These are phyloP conservation scores for Cryptosporidium muris DNA, from an alignment of 169 alveolate genomes.

Conservation along the genomic window DNA sequence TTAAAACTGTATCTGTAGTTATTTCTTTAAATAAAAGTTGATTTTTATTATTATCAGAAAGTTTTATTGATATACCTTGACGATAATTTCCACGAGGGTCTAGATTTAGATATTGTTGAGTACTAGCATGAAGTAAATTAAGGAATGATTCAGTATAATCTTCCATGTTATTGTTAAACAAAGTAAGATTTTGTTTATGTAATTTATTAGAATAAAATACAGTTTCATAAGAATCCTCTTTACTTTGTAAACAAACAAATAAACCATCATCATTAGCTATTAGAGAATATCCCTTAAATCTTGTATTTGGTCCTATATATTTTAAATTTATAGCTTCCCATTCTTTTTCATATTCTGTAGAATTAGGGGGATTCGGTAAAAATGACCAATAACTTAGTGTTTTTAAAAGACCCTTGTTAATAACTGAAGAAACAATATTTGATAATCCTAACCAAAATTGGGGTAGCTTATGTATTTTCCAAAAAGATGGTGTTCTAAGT, in stretches of 20 bases:
- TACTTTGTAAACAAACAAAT: slow-evolving; percentile 54
- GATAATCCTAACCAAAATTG: slow-evolving; percentile 68
- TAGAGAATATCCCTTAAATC: slow-evolving; percentile 48
- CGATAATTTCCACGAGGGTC: slow-evolving; percentile 11
- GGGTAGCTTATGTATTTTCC: slow-evolving; percentile 58
- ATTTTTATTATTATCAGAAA: slow-evolving; percentile 46
- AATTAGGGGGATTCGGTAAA: slow-evolving; percentile 61
- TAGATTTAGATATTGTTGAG: slow-evolving; percentile 34
- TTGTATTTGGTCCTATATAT: slow-evolving; percentile 54
- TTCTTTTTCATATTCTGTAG: slow-evolving; percentile 35
- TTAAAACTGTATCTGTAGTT: slow-evolving; percentile 14
- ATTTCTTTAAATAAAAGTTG: slow-evolving; percentile 56
- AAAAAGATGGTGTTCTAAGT: slow-evolving; percentile 52
- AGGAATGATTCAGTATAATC: not conserved
- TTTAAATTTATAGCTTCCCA: slow-evolving; percentile 65
- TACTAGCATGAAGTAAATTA: slow-evolving; percentile 59
- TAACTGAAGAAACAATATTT: slow-evolving; percentile 56
- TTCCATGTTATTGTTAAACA: not conserved
- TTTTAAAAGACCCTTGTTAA: slow-evolving; percentile 54
- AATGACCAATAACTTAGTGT: slow-evolving; percentile 69
- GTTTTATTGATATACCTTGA: slow-evolving; percentile 15
- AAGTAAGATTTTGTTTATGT: not conserved
- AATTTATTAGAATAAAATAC: slow-evolving; percentile 39
- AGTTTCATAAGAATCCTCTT: slow-evolving; percentile 65
- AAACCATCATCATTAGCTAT: slow-evolving; percentile 66